Base-by-base conservation (phyloP, 371 early-diverging fungal genomes). In the Neoconidiobolus thromboides region DNA sequence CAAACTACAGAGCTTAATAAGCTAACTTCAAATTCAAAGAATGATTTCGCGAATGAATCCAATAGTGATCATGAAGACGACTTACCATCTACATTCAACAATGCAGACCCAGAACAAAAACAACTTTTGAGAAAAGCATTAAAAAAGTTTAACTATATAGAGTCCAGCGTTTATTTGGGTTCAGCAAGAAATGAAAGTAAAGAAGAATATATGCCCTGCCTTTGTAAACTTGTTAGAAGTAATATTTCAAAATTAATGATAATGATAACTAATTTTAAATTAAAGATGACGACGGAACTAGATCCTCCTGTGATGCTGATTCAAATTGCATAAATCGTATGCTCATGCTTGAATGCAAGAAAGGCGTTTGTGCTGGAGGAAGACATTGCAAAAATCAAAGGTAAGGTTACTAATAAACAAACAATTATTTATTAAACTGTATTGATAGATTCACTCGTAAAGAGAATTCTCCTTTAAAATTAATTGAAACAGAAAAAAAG, bases 341-440 rank as follows among this genome's bases (percentile, higher is more conserved):
- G 68, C 73, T 95, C 61, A 85, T 86, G 60, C 87, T 94, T 66
- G 98, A 97, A 69, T 97, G 98, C 69, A 79, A 80, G 44, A 79
- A 74, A 40, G 82, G 86, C 43, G 83, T 86, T 48, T 97, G 98
- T 71, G 89, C 95, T 12, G 81, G 82, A 61, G 93, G 92, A 7
- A 71, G 82, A 50, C 79, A 80, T 66, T 97, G 98, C 68, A 76
- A 79, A 55, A 97, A 97, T 67, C 77, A 87, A 61, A 74, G 82
- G 83, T 83, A 65, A 39, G 69, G 37, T 3, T 15, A 37, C 5
- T 26, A 58, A 15, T 61, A 14, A 48, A 38, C 7, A 9, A 46
- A 36, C 43, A 6, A 49, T n/a, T 50, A 37, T 14, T 36, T 60
- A 53, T 41, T 57, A 41, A 62, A 4, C 61, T 58, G 3, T 15